Base-by-base conservation (phyloP, 176 grass and related monocot genomes). In the Musa acuminata region DNA sequence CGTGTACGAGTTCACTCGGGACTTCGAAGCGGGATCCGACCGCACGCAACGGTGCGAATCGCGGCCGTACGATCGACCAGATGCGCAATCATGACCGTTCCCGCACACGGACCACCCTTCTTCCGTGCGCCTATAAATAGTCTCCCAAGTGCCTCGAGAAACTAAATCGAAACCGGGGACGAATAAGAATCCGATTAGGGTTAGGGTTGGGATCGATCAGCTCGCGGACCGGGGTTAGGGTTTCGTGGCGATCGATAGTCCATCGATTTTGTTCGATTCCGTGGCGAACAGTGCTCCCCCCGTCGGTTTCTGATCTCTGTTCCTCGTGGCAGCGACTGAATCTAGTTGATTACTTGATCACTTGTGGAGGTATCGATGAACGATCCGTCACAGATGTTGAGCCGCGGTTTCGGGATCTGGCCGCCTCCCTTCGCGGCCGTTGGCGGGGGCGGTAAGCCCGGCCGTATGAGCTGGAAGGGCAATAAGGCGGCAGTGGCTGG, bases 361-460 rank as follows among this genome's bases (percentile, higher is more conserved):
- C 24, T 43, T 43, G 16, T 59, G 59, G 35, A 52, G 14, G 53
- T 57, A 78, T 23, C 55, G 57, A 80, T 52, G 67, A 99, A 93
- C 85, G 84, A 91, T 84, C 84, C 79, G 43, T 82, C 29, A 75
- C 91, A 85, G 59, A 84, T 91, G 95, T 81, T 92, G 84, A 86
- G 79, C 24, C 80, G 80, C 23, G 73, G 80, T 8, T 90, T 90
- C 60, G 78, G 78, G 72, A 90, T 87, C 83, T 84, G 90, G 57
- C 90, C 65, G 55, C 63, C 11, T 53, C 23, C 76, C 79, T 68
- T 64, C 81, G 53, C 53, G 75, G 63, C 82, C 62, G 72, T 51
- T 62, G 62, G 77, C 50, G 85, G 78, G 76, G 68, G 73, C 50
- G 43, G n/a, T 69, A 53, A 11, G 19, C 77, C 78, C 64, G 87